A percentile compares a stretch with the other conserved stretches of the same genome.
Conservation (phyloP, 345 rosid species). For the Bruguiera gymnorhiza region DNA sequence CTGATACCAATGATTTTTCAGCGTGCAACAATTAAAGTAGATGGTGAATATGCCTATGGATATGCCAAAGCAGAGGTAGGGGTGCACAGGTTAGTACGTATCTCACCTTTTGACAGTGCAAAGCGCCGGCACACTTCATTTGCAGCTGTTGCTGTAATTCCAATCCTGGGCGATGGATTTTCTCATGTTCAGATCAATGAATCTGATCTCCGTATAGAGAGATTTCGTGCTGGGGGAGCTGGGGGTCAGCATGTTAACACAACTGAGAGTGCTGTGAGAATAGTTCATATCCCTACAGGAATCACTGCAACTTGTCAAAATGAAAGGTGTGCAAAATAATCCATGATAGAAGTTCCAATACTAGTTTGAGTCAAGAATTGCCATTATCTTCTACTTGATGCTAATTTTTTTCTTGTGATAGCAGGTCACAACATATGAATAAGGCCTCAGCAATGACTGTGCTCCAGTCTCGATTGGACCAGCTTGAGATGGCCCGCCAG, state of each 20-base stretch:
- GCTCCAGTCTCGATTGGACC: conserved; percentile 88
- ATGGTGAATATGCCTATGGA: conserved; percentile 92
- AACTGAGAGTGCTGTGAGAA: conserved; percentile 94
- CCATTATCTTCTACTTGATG: not conserved
- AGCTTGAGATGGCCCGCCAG: conserved; percentile 85
- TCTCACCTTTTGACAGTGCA: conserved; percentile 88
- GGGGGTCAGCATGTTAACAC: conserved; percentile 94
- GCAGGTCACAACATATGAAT: conserved; percentile 82
- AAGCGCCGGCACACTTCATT: conserved; percentile 93
- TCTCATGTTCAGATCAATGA: conserved; percentile 80
- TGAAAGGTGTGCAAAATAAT: conserved; percentile 53
- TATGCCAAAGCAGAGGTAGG: conserved; percentile 98
- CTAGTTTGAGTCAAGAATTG: not conserved
- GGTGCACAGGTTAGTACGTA: conserved; percentile 91
- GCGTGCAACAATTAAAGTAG: conserved; percentile 94
- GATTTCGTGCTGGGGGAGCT: conserved; percentile 87
- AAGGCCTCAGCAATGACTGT: conserved; percentile 97
- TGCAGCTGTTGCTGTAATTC: conserved; percentile 98
- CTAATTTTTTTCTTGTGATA: conserved; percentile 7
- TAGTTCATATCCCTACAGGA: conserved; percentile 89
- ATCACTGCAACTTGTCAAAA: conserved; percentile 85
- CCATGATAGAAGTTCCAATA: not conserved
- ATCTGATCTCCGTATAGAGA: conserved; percentile 82
- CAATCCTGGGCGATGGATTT: conserved; percentile 72
- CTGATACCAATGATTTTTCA: conserved; percentile 27